phyloP scores from a whole-genome alignment of 2,329 filamentous ascomycete genomes.

The Fusarium lyarnte region DNA sequence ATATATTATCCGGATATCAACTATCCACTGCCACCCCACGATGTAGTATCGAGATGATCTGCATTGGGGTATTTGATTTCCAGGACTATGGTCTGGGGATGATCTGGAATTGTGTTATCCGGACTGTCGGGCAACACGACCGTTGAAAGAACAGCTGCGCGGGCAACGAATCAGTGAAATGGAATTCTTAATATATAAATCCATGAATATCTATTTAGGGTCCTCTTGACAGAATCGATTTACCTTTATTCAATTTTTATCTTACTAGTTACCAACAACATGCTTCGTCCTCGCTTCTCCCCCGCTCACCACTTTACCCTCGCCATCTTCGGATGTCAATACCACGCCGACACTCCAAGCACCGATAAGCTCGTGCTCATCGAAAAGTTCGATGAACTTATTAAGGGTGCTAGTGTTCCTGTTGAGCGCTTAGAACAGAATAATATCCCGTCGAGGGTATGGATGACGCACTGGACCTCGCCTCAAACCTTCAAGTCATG shows the following conservation, averaged over 20 bases:
- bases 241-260: fast-evolving
- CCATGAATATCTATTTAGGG: fast-evolving
- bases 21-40: not conserved
- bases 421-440: not conserved
- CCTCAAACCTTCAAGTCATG: not conserved
- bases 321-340: not conserved
- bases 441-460: not conserved
- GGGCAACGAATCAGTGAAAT: not conserved
- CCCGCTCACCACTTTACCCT: not conserved
- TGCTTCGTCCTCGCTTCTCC: not conserved
- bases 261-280: fast-evolving
- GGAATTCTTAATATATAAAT: not conserved
- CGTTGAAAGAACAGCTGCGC: fast-evolving
- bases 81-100: fast-evolving
- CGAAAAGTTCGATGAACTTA: not conserved
- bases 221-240: fast-evolving
- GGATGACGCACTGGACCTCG: not conserved
- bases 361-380: not conserved
- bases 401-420: fast-evolving
- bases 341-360: not conserved
- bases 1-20: not conserved
- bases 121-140: fast-evolving
- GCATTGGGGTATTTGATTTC: not conserved
- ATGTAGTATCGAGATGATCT: fast-evolving
- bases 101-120: not conserved